These are phyloP conservation scores for Jatropha multifida DNA, from an alignment of 441 rosid genomes.

Conservation along the genomic window DNA sequence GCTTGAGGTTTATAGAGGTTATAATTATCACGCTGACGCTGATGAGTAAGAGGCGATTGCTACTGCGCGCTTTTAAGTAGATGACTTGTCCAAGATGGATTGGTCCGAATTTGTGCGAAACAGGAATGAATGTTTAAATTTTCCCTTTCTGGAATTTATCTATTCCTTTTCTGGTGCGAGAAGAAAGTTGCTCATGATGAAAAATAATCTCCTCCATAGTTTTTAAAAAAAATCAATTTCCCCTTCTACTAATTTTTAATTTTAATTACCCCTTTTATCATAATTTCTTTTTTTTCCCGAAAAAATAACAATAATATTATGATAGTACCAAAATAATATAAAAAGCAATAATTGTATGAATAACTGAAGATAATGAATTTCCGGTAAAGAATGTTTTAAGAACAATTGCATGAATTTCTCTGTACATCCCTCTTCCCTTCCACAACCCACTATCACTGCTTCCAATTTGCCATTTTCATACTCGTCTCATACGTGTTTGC, in stretches of 20 bases:
- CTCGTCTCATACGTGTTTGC: constrained; percentile 2
- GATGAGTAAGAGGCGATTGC: too few species aligned
- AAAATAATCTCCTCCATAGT: too few species aligned
- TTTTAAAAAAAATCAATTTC: neutral
- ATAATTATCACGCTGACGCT: neutral
- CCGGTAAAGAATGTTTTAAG: too few species aligned
- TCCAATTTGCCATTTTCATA: neutral
- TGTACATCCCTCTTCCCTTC: neutral
- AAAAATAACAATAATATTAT: too few species aligned
- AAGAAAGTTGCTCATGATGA: too few species aligned
- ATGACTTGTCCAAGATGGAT: neutral
- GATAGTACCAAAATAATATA: too few species aligned
- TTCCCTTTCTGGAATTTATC: neutral
- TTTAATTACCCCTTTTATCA: too few species aligned
- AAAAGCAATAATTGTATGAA: too few species aligned
- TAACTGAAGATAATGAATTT: too few species aligned
- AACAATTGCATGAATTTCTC: neutral
- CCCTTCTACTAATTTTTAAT: neutral
- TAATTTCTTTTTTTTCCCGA: too few species aligned
- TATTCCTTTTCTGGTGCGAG: too few species aligned
- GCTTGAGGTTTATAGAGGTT: constrained; percentile 9
- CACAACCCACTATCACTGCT: neutral
- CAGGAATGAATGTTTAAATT: neutral
- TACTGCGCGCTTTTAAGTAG: neutral
- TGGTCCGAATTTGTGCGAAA: neutral